phyloP scores from a whole-genome alignment of 2,329 filamentous ascomycete genomes.

The Cytospora chrysosperma region DNA sequence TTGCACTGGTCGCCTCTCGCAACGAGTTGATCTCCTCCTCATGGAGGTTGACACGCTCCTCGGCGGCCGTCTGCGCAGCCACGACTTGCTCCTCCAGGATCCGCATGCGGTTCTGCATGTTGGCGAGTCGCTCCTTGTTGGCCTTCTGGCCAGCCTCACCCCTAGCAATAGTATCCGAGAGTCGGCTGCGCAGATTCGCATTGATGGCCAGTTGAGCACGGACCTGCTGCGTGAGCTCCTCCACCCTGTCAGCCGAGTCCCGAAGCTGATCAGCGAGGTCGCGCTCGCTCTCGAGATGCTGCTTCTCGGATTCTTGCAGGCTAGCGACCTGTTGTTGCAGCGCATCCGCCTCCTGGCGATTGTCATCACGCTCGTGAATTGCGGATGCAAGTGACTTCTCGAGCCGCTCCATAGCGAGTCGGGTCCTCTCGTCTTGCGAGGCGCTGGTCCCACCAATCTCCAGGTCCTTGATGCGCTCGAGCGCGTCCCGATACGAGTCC shows the following conservation, averaged over 20 bases:
- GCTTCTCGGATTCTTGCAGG: slow-evolving; percentile 56
- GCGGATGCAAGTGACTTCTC: slow-evolving; percentile 68
- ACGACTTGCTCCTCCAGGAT: slow-evolving; percentile 81
- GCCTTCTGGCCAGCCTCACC: slow-evolving; percentile 81
- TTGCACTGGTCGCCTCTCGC: slow-evolving; percentile 72
- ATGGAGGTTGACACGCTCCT: slow-evolving; percentile 78
- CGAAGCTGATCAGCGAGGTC: slow-evolving; percentile 68
- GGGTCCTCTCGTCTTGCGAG: slow-evolving; percentile 56
- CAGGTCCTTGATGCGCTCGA: slow-evolving; percentile 65
- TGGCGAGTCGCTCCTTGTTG: slow-evolving; percentile 78
- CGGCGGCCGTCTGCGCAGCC: slow-evolving; percentile 78
- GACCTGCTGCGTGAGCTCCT: slow-evolving; percentile 76
- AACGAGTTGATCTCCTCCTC: slow-evolving; percentile 80
- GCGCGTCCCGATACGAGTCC: slow-evolving; percentile 64
- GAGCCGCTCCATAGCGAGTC: slow-evolving; percentile 62
- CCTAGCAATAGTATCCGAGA: slow-evolving; percentile 75
- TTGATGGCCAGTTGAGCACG: slow-evolving; percentile 79
- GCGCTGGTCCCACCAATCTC: slow-evolving; percentile 45
- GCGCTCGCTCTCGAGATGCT: slow-evolving; percentile 58
- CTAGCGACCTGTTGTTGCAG: slow-evolving; percentile 62
- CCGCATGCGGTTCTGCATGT: slow-evolving; percentile 78
- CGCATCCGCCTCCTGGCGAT: slow-evolving; percentile 61
- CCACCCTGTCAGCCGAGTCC: slow-evolving; percentile 72
- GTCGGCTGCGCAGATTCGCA: slow-evolving; percentile 68
- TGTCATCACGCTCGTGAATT: slow-evolving; percentile 70